Evolutionary conservation across 768 basidiomycete genomes (phyloP).

Genomic region (Lyophyllum semitale): DNA sequence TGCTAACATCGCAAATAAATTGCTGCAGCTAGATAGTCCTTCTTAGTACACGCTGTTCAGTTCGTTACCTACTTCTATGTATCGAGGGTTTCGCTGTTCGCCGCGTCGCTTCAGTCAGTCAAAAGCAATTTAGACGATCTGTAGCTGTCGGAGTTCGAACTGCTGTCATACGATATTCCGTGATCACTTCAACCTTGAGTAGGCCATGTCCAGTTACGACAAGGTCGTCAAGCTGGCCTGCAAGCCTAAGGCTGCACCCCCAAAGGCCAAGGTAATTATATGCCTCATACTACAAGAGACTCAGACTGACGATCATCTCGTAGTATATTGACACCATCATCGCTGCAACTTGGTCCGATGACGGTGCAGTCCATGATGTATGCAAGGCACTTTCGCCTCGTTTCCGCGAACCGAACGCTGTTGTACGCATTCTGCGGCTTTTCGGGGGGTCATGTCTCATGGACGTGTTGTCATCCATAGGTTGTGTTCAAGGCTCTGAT

Average conservation of each 20-base stretch:
- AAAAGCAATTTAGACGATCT: neutral
- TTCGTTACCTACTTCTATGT: too few relatives aligned
- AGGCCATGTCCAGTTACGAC: conserved; percentile 75
- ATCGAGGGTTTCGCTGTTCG: too few relatives aligned
- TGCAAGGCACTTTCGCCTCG: conserved; percentile 84
- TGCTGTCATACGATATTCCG: conserved; percentile 14
- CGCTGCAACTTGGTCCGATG: conserved; percentile 94
- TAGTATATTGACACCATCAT: conserved; percentile 98
- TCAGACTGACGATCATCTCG: neutral
- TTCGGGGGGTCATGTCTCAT: conserved; percentile 2
- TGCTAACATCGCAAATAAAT: too few relatives aligned
- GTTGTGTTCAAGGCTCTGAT: conserved; percentile 98
- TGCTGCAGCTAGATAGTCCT: too few relatives aligned
- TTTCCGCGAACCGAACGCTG: conserved; percentile 88
- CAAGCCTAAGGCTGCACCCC: conserved; percentile 94
- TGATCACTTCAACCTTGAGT: conserved; percentile 15
- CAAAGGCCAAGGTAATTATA: conserved; percentile 83
- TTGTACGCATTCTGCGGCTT: conserved; percentile 52
- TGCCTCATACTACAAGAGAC: conserved; percentile 3
- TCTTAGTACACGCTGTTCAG: too few relatives aligned
- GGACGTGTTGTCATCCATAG: conserved; percentile 38
- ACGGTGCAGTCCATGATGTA: conserved; percentile 91
- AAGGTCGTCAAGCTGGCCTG: conserved; percentile 96
- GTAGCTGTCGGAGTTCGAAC: conserved; percentile 18
- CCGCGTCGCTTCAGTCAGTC: too few relatives aligned